Percentiles rank a stretch among this genome's conserved stretches.
Conservation (phyloP, 495 filamentous ascomycete genomes). For the Astrocystis sublimbata region DNA sequence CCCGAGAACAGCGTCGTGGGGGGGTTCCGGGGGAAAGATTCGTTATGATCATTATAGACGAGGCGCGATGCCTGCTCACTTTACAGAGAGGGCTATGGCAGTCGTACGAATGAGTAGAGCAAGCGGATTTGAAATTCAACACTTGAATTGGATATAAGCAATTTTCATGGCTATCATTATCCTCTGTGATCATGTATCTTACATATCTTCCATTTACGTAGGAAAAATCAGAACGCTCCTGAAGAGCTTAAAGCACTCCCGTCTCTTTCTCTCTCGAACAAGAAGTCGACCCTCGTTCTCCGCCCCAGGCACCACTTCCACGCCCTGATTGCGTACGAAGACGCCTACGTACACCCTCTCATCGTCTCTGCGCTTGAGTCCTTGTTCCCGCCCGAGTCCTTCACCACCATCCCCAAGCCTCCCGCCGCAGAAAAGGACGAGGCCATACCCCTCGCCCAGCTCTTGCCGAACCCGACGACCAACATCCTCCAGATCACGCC, state of each 20-base stretch:
- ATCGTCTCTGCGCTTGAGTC: conserved; percentile 69
- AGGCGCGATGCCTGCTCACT: neutral
- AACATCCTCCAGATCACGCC: conserved; percentile 77
- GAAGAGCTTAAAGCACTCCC: conserved; percentile 16
- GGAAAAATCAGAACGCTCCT: conserved; percentile 21
- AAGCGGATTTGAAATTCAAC: neutral
- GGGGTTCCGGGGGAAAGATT: neutral
- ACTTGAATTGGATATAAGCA: conserved; percentile 11
- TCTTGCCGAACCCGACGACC: conserved; percentile 38
- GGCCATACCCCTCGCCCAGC: conserved; percentile 32
- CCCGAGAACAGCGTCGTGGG: conserved; percentile 6
- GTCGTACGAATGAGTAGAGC: neutral
- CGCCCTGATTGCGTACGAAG: conserved; percentile 79
- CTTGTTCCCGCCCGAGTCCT: conserved; percentile 52
- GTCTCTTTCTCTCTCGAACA: conserved; percentile 13
- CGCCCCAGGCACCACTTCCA: conserved; percentile 54
- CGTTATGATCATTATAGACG: conserved; percentile 3
- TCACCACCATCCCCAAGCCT: conserved; percentile 34
- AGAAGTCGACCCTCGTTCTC: conserved; percentile 25
- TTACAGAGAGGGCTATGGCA: neutral
- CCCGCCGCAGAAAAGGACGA: conserved; percentile 15
- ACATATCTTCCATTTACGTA: conserved; percentile 24
- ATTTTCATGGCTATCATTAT: conserved; percentile 3
- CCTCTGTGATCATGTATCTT: conserved; percentile 26
- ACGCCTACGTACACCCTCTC: conserved; percentile 80